phyloP scores from a whole-genome alignment of 2,329 filamentous ascomycete genomes.

The Coniochaeta sp. region DNA sequence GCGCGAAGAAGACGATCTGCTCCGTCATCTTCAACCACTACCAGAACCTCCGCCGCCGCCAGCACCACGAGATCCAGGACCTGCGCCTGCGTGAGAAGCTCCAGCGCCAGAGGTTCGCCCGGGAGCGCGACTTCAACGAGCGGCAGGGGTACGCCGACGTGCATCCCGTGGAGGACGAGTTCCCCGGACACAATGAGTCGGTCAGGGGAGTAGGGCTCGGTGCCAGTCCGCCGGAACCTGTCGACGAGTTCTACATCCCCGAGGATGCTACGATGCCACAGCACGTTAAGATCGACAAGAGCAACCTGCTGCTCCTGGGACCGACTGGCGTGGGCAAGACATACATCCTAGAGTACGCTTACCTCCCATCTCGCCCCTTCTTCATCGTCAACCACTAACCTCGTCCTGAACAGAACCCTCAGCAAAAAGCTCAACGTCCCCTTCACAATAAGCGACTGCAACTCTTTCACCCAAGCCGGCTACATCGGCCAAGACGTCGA shows the following conservation, averaged over 20 bases:
- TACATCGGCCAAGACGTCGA: constrained; percentile 99
- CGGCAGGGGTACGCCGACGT: constrained; percentile 25
- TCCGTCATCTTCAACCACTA: constrained; percentile 97
- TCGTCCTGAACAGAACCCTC: constrained; percentile 81
- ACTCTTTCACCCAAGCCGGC: constrained; percentile 89
- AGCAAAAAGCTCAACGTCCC: constrained; percentile 91
- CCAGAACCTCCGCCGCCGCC: constrained; percentile 72
- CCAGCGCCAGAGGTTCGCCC: constrained; percentile 62
- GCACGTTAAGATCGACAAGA: constrained; percentile 81
- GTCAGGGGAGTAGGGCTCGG: constrained; percentile 33
- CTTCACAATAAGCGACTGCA: constrained; percentile 93
- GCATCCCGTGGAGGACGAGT: constrained; percentile 71
- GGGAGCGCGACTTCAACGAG: constrained; percentile 54
- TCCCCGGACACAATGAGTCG: constrained; percentile 43
- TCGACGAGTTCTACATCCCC: constrained; percentile 38
- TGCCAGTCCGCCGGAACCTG: constrained; percentile 16
- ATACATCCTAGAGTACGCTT: constrained; percentile 66
- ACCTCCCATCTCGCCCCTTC: neutral
- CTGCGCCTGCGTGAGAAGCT: constrained; percentile 53
- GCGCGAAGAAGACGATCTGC: constrained; percentile 88
- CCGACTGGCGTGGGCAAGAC: constrained; percentile 96
- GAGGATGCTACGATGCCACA: constrained; percentile 37
- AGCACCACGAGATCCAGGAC: constrained; percentile 67
- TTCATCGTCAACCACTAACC: too few relatives aligned
- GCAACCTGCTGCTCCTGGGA: constrained; percentile 83